These are phyloP conservation scores for Colletotrichum orbiculare DNA, from an alignment of 2,329 filamentous ascomycete genomes.

Conservation along the genomic window DNA sequence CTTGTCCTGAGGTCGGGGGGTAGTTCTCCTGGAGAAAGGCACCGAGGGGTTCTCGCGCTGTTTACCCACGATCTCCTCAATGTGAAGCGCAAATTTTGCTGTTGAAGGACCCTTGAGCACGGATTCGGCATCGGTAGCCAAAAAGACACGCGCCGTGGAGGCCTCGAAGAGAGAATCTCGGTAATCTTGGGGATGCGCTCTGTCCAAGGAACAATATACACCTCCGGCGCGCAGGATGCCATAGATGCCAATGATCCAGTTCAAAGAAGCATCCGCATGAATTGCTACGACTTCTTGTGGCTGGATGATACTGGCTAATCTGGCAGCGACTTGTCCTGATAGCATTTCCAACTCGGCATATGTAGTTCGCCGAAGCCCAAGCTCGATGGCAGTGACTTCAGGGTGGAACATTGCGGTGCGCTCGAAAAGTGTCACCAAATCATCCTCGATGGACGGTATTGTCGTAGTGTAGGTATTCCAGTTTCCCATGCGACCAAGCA, in stretches of 20 bases:
- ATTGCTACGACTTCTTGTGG: slow-evolving; percentile 46
- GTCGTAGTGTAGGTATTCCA: neutral
- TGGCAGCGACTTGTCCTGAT: slow-evolving; percentile 3
- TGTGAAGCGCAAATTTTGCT: neutral
- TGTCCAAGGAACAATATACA: slow-evolving; percentile 47
- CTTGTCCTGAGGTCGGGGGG: slow-evolving; percentile 1
- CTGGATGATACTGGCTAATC: slow-evolving; percentile 22
- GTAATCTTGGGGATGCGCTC: slow-evolving; percentile 38
- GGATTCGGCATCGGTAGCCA: slow-evolving; percentile 35
- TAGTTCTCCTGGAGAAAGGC: neutral
- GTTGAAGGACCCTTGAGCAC: neutral
- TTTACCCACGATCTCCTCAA: neutral
- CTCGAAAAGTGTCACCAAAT: slow-evolving; percentile 3
- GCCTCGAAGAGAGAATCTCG: slow-evolving; percentile 40
- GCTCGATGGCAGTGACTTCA: neutral
- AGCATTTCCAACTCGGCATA: neutral
- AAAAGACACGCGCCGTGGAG: slow-evolving; percentile 41
- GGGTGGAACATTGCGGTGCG: neutral
- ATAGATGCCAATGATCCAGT: slow-evolving; percentile 50
- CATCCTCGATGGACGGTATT: neutral
- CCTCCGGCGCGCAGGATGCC: slow-evolving; percentile 46
- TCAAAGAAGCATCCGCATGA: slow-evolving; percentile 45
- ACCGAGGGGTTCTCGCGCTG: neutral
- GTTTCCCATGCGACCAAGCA: neutral
- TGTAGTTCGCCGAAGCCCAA: neutral